Base-by-base conservation (phyloP, 495 filamentous ascomycete genomes). In the Aspergillus indologenus region DNA sequence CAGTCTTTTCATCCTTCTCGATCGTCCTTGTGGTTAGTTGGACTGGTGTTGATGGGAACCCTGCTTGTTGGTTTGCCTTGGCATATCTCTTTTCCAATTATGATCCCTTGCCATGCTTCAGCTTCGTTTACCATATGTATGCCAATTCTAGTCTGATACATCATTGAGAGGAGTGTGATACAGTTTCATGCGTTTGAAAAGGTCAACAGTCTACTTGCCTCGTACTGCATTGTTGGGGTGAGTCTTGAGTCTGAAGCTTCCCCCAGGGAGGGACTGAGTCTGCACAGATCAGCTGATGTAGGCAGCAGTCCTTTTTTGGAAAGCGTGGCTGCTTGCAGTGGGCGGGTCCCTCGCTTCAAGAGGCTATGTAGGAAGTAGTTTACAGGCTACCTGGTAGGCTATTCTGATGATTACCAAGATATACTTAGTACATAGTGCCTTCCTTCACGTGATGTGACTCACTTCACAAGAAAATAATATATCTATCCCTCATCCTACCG, bases 1-100 rank as follows among this genome's bases (percentile, higher is more conserved):
- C 6, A 46, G 20, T 34, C 47, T 48, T 49, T 53, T 60, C 44
- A 9, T 21, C 48, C 21, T 48, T 34, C 19, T 43, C 51, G 46
- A 18, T 17, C 57, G 54, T 60, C 48, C 43, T 59, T 24, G 42
- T 57, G 52, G 56, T 47, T 61, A 60, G 44, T 64, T 65, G 60
- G 57, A 50, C 56, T 61, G 65, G 58, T 64, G 58, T 62, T 56
- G 43, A 60, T 58, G 53, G 61, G 57, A 55, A 53, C 60, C 61
- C 40, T 44, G 56, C 46, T 40, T 44, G 40, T 68, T 65, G 50
- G 69, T 55, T 44, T 56, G n/a, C 45, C 55, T 57, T 50, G n/a
- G 31, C 46, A 22, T 52, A 46, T 46, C 18, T 42, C 56, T 48
- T 52, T 44, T 9, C 26, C 46, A 19, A 56, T 59, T 44, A 44